Evolutionary conservation across 31 red algal genomes (phyloP), one percentile per base, ranked within the genome.

Genomic region (Asparagopsis taxiformis): DNA sequence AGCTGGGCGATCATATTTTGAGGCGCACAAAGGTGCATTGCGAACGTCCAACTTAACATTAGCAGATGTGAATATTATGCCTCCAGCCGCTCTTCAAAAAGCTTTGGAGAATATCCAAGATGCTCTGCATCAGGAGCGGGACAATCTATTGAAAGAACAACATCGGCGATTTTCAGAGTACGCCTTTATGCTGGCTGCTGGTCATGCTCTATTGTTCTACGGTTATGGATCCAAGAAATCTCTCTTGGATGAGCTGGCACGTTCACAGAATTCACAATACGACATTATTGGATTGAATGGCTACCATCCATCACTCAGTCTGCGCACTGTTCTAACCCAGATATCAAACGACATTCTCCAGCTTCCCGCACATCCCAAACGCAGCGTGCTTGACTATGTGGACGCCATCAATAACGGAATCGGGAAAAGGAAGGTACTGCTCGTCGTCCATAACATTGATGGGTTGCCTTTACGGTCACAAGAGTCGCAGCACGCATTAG

Each of bases 401-500:
- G 72, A 79, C 44, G 89, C 89, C 5, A 79, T 92, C 31, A 71
- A 57, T 23, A 17, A 57, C 5, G 68, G 37, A 0, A 48, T 69
- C 4, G 52, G 35, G 5, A 23, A 48, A 10, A 82, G 51, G 32
- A 1, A 79, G 5, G 36, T 93, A 0, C 31, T 51, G 13, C 44
- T 98, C 21, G 79, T 98, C 3, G 50, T 98, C 24, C 95, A 98
- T 77, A 98, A 88, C 56, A 87, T 98, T 22, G 95, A 98, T 33
- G 95, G 90, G 37, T 36, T 78, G 11, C 58, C 73, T 6, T 39
- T 98, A 25, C 60, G 79, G 3, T 80, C 84, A 26, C 33, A 37
- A 11, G 91, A 94, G 19, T 58, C 48, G 32, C 95, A 98, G 63
- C 55, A 60, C 31, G 79, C 77, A 19, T 59, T 98, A 21, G 49